Percentiles rank a stretch among this genome's conserved stretches.
Conservation (phyloP, 2,329 filamentous ascomycete genomes). For the Lomentospora prolificans region DNA sequence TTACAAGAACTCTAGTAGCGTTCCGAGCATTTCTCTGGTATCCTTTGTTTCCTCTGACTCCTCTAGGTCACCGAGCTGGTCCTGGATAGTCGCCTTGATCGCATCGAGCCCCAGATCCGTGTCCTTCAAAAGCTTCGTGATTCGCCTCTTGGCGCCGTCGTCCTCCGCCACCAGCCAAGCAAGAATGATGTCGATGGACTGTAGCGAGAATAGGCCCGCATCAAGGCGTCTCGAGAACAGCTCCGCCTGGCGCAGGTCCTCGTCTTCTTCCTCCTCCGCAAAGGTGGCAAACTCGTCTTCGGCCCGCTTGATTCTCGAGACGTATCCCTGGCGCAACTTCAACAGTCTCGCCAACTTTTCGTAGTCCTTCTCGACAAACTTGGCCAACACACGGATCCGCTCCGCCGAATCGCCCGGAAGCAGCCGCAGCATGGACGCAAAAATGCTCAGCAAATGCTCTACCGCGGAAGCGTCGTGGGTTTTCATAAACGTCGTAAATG, state of each 20-base stretch:
- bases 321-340: constrained; percentile 60
- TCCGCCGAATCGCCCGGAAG: constrained; percentile 68
- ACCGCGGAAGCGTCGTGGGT: constrained; percentile 58
- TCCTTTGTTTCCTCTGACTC: constrained; percentile 17
- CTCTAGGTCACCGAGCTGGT: constrained; percentile 36
- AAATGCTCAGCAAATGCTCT: constrained; percentile 78
- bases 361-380: constrained; percentile 93
- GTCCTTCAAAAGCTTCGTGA: constrained; percentile 55
- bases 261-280: constrained; percentile 24
- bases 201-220: constrained; percentile 73
- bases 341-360: constrained; percentile 71
- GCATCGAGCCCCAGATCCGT: constrained; percentile 54
- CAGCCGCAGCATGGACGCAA: constrained; percentile 69
- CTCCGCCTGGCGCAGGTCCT: constrained; percentile 51
- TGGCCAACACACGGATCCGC: constrained; percentile 77
- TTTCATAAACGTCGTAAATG: constrained; percentile 86
- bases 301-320: constrained; percentile 49
- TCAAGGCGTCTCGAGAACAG: constrained; percentile 67
- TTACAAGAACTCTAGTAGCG: constrained; percentile 40
- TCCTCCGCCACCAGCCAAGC: constrained; percentile 93
- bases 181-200: constrained; percentile 74
- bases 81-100: constrained; percentile 58
- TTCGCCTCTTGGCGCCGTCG: constrained; percentile 56
- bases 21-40: constrained; percentile 45
- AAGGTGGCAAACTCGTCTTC: constrained; percentile 35